Conservation (phyloP, 129 eudicot genomes). For the Deinandra increscens region DNA sequence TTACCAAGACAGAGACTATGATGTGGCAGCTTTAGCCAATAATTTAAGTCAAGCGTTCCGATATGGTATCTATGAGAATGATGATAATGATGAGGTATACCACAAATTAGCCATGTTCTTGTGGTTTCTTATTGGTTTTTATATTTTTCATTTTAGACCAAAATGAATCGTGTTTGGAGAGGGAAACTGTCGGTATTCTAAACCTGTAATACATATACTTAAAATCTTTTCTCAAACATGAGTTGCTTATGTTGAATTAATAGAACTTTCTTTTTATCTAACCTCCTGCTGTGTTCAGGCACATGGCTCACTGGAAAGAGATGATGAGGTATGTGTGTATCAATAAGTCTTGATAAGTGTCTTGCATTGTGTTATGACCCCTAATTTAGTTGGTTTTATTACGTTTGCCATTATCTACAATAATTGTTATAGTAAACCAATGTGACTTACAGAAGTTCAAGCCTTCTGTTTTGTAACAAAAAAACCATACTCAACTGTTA, state of each 20-base stretch:
- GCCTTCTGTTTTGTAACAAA: not conserved
- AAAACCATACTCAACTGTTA: not conserved
- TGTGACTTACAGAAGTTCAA: not conserved
- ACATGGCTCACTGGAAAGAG: slow-evolving; percentile 86
- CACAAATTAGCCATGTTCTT: slow-evolving; percentile 5
- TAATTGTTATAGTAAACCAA: not conserved
- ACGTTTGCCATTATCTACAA: not conserved
- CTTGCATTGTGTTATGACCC: not conserved
- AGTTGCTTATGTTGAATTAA: slow-evolving; percentile 2
- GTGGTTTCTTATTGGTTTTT: not conserved
- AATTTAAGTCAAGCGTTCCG: slow-evolving; percentile 87
- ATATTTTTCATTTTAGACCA: not conserved
- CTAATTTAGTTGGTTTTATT: not conserved
- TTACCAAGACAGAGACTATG: slow-evolving; percentile 88
- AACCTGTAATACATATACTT: not conserved
- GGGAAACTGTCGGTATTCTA: not conserved
- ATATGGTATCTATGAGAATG: slow-evolving; percentile 76
- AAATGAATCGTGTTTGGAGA: not conserved
- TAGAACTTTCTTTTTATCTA: not conserved
- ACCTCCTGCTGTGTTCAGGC: slow-evolving; percentile 46
- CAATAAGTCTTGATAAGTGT: slow-evolving; percentile 19
- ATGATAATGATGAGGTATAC: slow-evolving; percentile 83
- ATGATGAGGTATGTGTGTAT: slow-evolving; percentile 73
- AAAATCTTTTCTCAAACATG: not conserved
- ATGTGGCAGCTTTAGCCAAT: slow-evolving; percentile 89